A percentile compares a stretch with the other conserved stretches of the same genome.
Conservation (phyloP, 352 stramenopile species). For the Hyaloperonospora arabidopsidis region DNA sequence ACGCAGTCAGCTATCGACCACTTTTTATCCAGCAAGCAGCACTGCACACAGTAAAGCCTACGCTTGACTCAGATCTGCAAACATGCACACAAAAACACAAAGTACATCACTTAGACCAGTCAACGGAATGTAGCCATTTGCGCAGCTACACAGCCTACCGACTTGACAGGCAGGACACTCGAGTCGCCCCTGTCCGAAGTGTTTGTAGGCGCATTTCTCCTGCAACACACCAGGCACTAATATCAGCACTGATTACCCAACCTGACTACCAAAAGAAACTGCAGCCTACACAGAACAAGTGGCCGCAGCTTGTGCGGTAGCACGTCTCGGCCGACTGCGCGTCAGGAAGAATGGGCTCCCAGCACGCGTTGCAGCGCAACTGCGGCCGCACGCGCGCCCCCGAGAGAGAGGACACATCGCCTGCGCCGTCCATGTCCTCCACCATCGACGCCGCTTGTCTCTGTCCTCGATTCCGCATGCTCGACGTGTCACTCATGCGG, state of each 20-base stretch:
- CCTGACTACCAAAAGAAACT: not conserved
- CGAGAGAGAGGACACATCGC: constrained; percentile 11
- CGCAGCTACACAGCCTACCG: constrained; percentile 21
- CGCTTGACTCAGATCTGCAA: constrained; percentile 46
- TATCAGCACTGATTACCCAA: not conserved
- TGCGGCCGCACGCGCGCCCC: constrained; percentile 42
- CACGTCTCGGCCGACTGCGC: constrained; percentile 64
- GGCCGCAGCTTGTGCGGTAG: constrained; percentile 68
- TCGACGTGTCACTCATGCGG: constrained; percentile 71
- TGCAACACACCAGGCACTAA: constrained; percentile 14
- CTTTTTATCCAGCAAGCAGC: too few relatives aligned
- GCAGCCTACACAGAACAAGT: constrained; percentile 56
- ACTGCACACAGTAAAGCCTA: constrained; percentile 14
- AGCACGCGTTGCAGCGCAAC: constrained; percentile 70
- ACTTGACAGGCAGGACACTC: constrained; percentile 52
- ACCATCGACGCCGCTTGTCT: constrained; percentile 22
- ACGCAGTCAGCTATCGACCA: constrained; percentile 2
- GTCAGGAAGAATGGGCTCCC: constrained; percentile 57
- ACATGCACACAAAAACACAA: not conserved
- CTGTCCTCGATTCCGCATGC: constrained; percentile 36
- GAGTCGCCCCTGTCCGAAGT: constrained; percentile 57
- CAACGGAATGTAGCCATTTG: not conserved
- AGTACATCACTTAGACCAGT: not conserved
- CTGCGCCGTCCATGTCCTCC: constrained; percentile 44
- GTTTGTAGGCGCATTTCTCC: constrained; percentile 84